Evolutionary conservation across 257 asterid species (phyloP).

Genomic region (Forsythia viridissima): DNA sequence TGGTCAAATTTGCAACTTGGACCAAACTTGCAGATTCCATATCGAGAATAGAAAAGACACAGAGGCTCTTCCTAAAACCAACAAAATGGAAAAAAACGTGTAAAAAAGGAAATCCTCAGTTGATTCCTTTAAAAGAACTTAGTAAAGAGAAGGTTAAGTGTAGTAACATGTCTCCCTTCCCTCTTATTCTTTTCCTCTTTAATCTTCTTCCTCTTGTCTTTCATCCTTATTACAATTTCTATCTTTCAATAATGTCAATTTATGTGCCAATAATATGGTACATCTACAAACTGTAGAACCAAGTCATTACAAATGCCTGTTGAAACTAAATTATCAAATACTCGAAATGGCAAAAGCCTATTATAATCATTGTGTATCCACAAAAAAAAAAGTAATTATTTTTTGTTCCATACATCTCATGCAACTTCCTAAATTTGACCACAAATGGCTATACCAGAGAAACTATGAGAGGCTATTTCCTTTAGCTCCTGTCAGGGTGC

Average conservation of each 20-base stretch:
- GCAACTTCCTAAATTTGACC: neutral
- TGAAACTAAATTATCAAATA: neutral
- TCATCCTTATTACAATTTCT: neutral
- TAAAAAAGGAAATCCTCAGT: constrained; percentile 12
- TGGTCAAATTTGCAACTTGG: constrained; percentile 99
- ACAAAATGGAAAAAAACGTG: constrained; percentile 28
- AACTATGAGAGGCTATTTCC: neutral
- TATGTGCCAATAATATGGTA: neutral
- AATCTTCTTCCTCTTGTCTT: neutral
- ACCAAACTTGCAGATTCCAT: constrained; percentile 97
- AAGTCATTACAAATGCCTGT: neutral
- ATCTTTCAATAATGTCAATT: neutral
- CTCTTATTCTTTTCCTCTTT: neutral
- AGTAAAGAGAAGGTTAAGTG: constrained; percentile 10
- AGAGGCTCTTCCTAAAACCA: constrained; percentile 81
- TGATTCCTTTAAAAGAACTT: constrained; percentile 6
- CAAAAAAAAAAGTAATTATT: neutral
- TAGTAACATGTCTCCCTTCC: neutral
- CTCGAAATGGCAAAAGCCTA: neutral
- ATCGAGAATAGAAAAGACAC: constrained; percentile 90
- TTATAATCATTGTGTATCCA: neutral
- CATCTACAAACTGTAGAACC: neutral
- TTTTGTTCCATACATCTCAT: neutral
- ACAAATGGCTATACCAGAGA: neutral
- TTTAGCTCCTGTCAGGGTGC: neutral